Percentiles rank a stretch among this genome's conserved stretches.
These are phyloP conservation scores for Gymnopilus junonius DNA, from an alignment of 768 basidiomycete genomes.

Conservation along the genomic window DNA sequence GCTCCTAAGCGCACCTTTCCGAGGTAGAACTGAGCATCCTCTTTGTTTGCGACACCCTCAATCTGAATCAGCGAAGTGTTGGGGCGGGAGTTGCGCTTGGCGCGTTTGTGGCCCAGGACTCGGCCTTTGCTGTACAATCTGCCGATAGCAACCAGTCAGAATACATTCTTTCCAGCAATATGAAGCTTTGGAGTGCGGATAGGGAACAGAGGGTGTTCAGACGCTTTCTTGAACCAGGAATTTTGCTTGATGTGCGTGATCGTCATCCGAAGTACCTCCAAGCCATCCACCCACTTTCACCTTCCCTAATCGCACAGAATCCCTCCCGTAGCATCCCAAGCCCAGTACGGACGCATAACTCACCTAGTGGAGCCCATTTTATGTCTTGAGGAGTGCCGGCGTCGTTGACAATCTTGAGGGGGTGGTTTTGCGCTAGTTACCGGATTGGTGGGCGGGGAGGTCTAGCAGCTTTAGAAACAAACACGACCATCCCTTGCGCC, in stretches of 20 bases:
- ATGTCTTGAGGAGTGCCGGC: conserved; percentile 50
- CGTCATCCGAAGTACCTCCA: conserved; percentile 30
- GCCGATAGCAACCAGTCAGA: conserved; percentile 5
- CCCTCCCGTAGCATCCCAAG: conserved; percentile 22
- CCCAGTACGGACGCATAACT: conserved; percentile 37
- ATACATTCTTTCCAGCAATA: not conserved
- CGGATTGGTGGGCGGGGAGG: conserved; percentile 26
- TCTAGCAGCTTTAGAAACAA: conserved; percentile 34
- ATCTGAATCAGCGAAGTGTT: conserved; percentile 97
- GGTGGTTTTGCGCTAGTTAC: conserved; percentile 29
- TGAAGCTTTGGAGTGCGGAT: not conserved
- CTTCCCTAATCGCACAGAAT: conserved; percentile 15
- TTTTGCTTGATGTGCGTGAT: conserved; percentile 13
- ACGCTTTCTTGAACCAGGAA: not conserved
- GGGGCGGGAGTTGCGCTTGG: conserved; percentile 94
- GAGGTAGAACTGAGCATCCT: conserved; percentile 97
- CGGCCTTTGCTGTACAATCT: conserved; percentile 98
- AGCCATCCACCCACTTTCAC: conserved; percentile 51
- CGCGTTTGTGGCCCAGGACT: conserved; percentile 97
- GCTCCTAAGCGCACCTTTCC: conserved; percentile 76
- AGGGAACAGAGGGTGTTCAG: not conserved
- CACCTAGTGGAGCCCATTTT: conserved; percentile 85
- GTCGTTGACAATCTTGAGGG: conserved; percentile 50
- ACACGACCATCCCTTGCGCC: conserved; percentile 19
- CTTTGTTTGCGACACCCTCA: conserved; percentile 92